Evolutionary conservation across 352 stramenopile genomes (phyloP).

Genomic region (Globisporangium sylvaticum): DNA sequence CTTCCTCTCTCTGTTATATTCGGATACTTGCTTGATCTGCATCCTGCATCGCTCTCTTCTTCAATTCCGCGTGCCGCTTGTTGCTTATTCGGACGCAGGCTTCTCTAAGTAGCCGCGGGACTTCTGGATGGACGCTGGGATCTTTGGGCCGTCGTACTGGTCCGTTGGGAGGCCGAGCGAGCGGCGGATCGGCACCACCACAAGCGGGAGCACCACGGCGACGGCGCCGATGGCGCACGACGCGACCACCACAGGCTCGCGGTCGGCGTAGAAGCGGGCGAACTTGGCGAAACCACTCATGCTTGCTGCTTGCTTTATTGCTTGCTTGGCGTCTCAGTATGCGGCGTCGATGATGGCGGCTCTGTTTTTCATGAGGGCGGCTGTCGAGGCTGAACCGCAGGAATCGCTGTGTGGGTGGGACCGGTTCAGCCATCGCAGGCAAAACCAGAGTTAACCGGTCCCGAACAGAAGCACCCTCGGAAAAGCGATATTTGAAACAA

Average conservation of each 20-base stretch:
- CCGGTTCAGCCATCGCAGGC: background rate
- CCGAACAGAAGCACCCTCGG: background rate
- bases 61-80: background rate
- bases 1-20: background rate
- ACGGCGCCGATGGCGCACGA: slow-evolving; percentile 75
- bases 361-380: background rate
- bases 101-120: slow-evolving; percentile 63
- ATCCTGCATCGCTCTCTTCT: background rate
- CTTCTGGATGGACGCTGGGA: slow-evolving; percentile 71
- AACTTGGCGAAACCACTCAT: slow-evolving; percentile 56
- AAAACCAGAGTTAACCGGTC: background rate
- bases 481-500: background rate
- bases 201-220: slow-evolving; percentile 59
- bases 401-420: background rate
- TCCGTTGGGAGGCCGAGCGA: slow-evolving; percentile 84
- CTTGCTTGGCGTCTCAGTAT: background rate
- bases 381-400: background rate
- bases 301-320: background rate
- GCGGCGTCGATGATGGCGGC: too few species aligned
- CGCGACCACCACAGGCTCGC: slow-evolving; percentile 83
- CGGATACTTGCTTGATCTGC: background rate
- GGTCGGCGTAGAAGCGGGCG: slow-evolving; percentile 79
- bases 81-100: slow-evolving; percentile 29
- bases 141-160: slow-evolving; percentile 86
- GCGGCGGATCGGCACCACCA: slow-evolving; percentile 80